Evolutionary conservation across 768 basidiomycete genomes (phyloP).

Genomic region (Rubroboletus pulcherrimus): DNA sequence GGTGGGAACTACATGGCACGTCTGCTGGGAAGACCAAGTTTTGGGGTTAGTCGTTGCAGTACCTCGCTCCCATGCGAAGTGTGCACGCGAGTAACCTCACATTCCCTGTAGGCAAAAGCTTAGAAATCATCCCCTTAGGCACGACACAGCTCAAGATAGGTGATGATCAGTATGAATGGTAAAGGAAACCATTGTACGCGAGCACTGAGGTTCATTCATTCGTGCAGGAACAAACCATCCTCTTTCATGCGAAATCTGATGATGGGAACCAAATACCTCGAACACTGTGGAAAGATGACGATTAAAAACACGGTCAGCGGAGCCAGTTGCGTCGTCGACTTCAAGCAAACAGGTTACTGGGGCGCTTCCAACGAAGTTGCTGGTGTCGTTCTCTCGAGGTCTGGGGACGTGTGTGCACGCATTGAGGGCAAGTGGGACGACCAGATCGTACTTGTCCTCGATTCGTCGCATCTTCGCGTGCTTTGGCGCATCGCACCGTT

Average conservation of each 20-base stretch:
- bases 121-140: constrained; percentile 83
- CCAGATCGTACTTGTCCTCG: constrained; percentile 64
- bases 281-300: constrained; percentile 77
- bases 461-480: constrained; percentile 63
- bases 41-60: constrained; percentile 60
- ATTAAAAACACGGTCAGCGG: constrained; percentile 60
- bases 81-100: constrained; percentile 17
- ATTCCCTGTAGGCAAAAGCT: constrained; percentile 64
- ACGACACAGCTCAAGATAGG: constrained; percentile 64
- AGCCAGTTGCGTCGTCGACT: constrained; percentile 68
- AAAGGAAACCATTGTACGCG: constrained; percentile 13
- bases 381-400: constrained; percentile 52
- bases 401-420: constrained; percentile 52
- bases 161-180: constrained; percentile 71
- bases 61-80: constrained; percentile 5
- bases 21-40: constrained; percentile 86
- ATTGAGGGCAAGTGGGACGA: constrained; percentile 94
- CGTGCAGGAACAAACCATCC: constrained; percentile 73
- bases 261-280: constrained; percentile 88
- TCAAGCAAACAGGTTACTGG: constrained; percentile 85
- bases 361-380: constrained; percentile 70
- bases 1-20: constrained; percentile 73
- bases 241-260: constrained; percentile 87
- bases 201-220: not conserved
- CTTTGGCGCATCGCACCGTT: constrained; percentile 78